Evolutionary conservation across 2,329 filamentous ascomycete species (phyloP).

Genomic region (Pseudocercospora crystallina): DNA sequence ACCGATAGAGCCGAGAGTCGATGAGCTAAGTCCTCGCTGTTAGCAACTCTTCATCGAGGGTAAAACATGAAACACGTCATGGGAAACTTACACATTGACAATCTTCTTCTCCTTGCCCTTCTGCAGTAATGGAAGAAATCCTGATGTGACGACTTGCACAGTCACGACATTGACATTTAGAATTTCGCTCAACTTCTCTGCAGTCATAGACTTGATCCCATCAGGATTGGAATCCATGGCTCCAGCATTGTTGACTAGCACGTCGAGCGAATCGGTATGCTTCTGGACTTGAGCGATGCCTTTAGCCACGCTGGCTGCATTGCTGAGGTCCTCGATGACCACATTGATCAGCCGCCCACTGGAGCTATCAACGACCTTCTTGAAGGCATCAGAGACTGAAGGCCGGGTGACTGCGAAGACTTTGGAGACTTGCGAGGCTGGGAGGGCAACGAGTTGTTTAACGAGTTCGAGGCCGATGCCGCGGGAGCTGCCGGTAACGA

Average conservation of each 20-base stretch:
- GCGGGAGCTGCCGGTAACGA: constrained; percentile 32
- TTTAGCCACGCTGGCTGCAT: constrained; percentile 10
- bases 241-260: constrained; percentile 18
- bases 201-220: constrained; percentile 4
- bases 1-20: constrained; percentile 45
- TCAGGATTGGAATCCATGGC: background rate
- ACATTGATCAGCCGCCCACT: constrained; percentile 11
- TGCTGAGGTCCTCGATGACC: constrained; percentile 3
- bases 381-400: constrained; percentile 19
- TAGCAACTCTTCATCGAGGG: background rate
- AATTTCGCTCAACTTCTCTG: constrained; percentile 3
- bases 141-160: constrained; percentile 42
- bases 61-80: no score
- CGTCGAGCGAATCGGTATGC: constrained; percentile 9
- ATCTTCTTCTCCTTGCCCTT: constrained; percentile 46
- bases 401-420: constrained; percentile 18
- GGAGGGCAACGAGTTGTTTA: constrained; percentile 32
- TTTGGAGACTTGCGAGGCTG: constrained; percentile 36
- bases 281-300: constrained; percentile 2
- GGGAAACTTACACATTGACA: constrained; percentile 41
- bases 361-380: constrained; percentile 7
- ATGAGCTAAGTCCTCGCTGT: constrained; percentile 33
- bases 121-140: constrained; percentile 40
- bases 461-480: constrained; percentile 40
- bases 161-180: constrained; percentile 40